These are phyloP conservation scores for Cystobasidium ongulense DNA, from an alignment of 768 basidiomycete genomes.

Conservation along the genomic window DNA sequence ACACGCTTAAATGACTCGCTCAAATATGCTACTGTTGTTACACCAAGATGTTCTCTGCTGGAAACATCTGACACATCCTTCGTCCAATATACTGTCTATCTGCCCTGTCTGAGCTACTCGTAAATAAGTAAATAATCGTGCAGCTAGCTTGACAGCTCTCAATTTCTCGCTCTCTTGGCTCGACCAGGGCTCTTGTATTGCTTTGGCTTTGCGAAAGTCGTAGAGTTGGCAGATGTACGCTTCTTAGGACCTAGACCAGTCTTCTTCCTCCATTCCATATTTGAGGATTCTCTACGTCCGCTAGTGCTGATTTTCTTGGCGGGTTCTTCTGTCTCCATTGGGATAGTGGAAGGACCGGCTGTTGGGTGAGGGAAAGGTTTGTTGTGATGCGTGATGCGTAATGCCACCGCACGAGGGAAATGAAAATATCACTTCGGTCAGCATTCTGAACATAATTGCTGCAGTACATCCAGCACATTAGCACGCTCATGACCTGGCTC, in stretches of 20 bases:
- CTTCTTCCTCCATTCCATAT: neutral
- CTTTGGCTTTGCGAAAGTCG: slow-evolving; percentile 23
- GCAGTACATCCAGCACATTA: slow-evolving; percentile 8
- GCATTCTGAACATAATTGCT: slow-evolving; percentile 18
- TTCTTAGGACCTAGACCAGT: neutral
- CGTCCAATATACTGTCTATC: too few relatives aligned
- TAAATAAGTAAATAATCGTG: neutral
- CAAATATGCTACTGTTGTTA: too few relatives aligned
- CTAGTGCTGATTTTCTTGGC: neutral
- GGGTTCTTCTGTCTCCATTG: neutral
- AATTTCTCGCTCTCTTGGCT: neutral
- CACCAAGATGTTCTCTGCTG: too few relatives aligned
- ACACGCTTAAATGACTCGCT: too few relatives aligned
- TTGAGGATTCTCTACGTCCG: slow-evolving; percentile 8
- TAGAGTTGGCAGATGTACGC: slow-evolving; percentile 14
- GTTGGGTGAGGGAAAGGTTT: neutral
- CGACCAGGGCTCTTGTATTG: slow-evolving; percentile 18
- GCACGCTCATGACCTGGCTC: neutral
- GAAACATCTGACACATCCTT: too few relatives aligned
- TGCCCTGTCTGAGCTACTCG: too few relatives aligned
- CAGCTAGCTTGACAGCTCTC: too few relatives aligned
- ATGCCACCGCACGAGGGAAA: neutral
- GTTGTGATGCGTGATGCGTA: neutral
- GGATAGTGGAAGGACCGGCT: neutral
- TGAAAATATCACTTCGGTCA: neutral